These are phyloP conservation scores for Diplodia mutila DNA, from an alignment of 2,329 filamentous ascomycete genomes.

Conservation along the genomic window DNA sequence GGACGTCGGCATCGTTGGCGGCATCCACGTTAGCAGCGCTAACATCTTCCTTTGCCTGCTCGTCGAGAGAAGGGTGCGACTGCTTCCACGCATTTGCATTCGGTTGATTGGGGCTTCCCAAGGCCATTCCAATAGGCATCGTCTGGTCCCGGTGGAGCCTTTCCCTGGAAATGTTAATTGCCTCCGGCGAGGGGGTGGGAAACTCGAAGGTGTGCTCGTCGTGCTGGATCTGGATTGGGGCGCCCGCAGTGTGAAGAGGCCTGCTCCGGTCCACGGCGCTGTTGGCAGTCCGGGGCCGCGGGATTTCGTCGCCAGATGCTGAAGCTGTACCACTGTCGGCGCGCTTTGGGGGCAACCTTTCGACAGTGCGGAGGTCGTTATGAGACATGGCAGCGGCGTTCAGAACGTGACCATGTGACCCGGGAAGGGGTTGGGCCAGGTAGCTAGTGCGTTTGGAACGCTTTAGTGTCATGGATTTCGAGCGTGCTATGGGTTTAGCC, in stretches of 20 bases:
- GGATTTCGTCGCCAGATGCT: conserved; percentile 40
- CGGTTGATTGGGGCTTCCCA: conserved; percentile 43
- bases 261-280: conserved; percentile 39
- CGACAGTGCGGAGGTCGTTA: conserved; percentile 1
- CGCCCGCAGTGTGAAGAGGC: conserved; percentile 42
- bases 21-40: not conserved
- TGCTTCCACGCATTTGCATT: conserved; percentile 33
- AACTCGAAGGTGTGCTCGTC: conserved; percentile 35
- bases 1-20: not conserved
- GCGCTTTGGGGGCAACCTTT: conserved; percentile 15
- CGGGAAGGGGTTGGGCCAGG: conserved; percentile 7
- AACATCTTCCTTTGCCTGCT: not conserved
- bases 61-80: conserved; percentile 30
- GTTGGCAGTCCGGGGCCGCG: conserved; percentile 42
- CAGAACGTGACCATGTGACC: not conserved
- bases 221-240: conserved; percentile 30
- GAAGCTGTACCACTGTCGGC: conserved; percentile 35
- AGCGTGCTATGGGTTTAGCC: conserved; percentile 43
- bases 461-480: conserved; percentile 34
- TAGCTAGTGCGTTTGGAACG: conserved; percentile 21
- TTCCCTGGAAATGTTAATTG: conserved; percentile 38
- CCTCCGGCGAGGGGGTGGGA: conserved; percentile 36
- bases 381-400: conserved; percentile 1
- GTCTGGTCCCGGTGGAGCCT: conserved; percentile 30
- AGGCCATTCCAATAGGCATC: conserved; percentile 44